Base-by-base conservation (phyloP, 2,329 filamentous ascomycete genomes). In the Ophiostoma sp. region DNA sequence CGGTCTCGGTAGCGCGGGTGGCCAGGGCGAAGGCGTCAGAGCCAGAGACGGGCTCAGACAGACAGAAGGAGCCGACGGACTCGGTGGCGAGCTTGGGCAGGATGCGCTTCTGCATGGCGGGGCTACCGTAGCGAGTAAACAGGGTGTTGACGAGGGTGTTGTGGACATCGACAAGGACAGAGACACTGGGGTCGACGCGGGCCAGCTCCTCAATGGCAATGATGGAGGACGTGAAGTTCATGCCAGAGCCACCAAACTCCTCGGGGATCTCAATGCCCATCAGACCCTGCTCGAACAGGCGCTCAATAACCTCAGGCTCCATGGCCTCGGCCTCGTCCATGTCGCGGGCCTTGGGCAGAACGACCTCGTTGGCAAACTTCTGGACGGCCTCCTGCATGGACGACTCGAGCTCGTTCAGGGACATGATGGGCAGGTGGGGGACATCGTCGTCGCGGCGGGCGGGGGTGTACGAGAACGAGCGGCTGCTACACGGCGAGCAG, bases 181-280 rank as follows among this genome's bases (percentile, higher is more conserved):
- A 95, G 76, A 99, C 96, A 77, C 93, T 97, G 55, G 96, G 96
- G 80, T 99, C 96, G 22, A 97, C 93, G 73, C 94, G 89, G 0
- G 96, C 96, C 75, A 99, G 87, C 87, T 99, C 96, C 84, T 99
- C 96, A 78, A 99, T 99, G 36, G 93, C 95, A 61, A 99, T 91
- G 80, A 99, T 97, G 75, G 95, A 95, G 0, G 95, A 86, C 0
- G 96, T 98, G 84, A 99, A 99, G 88, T 98, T 98, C 96, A 99
- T 98, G 78, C 95, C 96, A 0, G 95, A 93, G 75, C 96, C 96
- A 75, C 96, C 96, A 81, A 92, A 99, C 83, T 98, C 95, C 83
- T 99, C 96, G 19, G 96, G 95, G 73, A 99, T 97, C 85, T 99
- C 96, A 76, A 99, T 89, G 75, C 94, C 92, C 96, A 99, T 99